Base-by-base conservation (phyloP, 1,139 yeast species). In the Diutina siamensis region DNA sequence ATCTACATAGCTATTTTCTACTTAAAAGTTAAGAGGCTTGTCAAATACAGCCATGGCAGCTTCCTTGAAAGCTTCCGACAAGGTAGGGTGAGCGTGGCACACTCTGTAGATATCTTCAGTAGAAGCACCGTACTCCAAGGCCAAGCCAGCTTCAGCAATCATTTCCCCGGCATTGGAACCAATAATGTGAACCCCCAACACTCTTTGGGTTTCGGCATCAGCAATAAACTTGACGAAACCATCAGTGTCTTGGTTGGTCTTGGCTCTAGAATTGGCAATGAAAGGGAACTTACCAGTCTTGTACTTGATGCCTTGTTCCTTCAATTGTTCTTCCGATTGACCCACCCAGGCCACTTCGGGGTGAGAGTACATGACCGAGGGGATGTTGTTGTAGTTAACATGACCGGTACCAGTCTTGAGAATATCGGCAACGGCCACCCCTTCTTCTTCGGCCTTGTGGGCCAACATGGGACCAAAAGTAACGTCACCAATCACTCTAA, bases 321-420 rank as follows among this genome's bases (percentile, higher is more conserved):
- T 92, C 65, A 89, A 78, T 70, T 92, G 94, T 72, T 94, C 84
- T 72, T 94, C 99, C 58, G 80, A 84, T 68, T 84, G 86, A 58
- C 99, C 99, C 54, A 86, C 96, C 97, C 97, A 92, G 46, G 97
- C 97, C 54, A 92, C 95, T 73, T 92, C 98, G 53, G 98, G 98
- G 70, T 88, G 97, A 45, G 97, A 82, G 76, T 92, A 92, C 97
- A 92, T 89, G 55, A 94, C 98, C 40, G 96, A 80, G 55, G 99
- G 99, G 57, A 94, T 92, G 71, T 86, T 92, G 57, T 83, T 95
- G 69, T 94, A 94, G 80, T 94, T 94, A 56, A 94, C 97, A 63
- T 94, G 98, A 50, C 99, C 99, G 63, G 84, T 86, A 53, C 98
- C 98, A 55, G 68, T 68, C 74, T 87, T 86, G 65, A 94, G 80